Evolutionary conservation across 2,329 filamentous ascomycete species (phyloP).

Genomic region (Xylaria sp.): DNA sequence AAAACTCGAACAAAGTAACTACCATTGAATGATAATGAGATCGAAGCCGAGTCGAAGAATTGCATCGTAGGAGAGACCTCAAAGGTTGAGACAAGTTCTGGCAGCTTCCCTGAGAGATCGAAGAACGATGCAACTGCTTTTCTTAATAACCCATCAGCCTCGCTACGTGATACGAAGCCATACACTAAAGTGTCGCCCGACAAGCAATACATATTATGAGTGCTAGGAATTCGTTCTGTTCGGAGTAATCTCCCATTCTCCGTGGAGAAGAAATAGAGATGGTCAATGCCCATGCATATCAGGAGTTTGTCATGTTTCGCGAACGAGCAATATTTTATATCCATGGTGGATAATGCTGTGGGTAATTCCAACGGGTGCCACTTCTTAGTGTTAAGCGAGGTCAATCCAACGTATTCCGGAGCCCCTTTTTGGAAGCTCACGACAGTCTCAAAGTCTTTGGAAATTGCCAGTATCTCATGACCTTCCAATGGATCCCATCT

Average conservation of each 20-base stretch:
- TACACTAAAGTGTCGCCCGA: slow-evolving; percentile 1
- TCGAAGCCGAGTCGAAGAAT: not conserved
- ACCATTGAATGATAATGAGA: slow-evolving; percentile 5
- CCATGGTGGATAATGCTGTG: not conserved
- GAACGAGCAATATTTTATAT: not conserved
- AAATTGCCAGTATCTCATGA: too few relatives aligned
- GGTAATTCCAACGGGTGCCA: not conserved
- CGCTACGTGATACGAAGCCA: not conserved
- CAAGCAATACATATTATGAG: not conserved
- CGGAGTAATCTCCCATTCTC: not conserved
- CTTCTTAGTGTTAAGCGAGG: not conserved
- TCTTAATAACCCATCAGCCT: fast-evolving
- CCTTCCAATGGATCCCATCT: too few relatives aligned
- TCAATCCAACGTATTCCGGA: not conserved
- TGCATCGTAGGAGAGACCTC: too few relatives aligned
- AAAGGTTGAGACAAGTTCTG: slow-evolving; percentile 3
- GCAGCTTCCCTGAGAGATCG: not conserved
- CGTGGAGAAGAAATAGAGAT: slow-evolving; percentile 1
- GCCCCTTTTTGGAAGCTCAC: too few relatives aligned
- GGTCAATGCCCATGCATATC: not conserved
- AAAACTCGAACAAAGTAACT: not conserved
- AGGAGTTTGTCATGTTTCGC: slow-evolving; percentile 7
- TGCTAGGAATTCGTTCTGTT: not conserved
- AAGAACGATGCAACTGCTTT: not conserved
- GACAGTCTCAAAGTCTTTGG: too few relatives aligned